phyloP scores from a whole-genome alignment of 176 grass and related monocot genomes.

The Pharus latifolius region DNA sequence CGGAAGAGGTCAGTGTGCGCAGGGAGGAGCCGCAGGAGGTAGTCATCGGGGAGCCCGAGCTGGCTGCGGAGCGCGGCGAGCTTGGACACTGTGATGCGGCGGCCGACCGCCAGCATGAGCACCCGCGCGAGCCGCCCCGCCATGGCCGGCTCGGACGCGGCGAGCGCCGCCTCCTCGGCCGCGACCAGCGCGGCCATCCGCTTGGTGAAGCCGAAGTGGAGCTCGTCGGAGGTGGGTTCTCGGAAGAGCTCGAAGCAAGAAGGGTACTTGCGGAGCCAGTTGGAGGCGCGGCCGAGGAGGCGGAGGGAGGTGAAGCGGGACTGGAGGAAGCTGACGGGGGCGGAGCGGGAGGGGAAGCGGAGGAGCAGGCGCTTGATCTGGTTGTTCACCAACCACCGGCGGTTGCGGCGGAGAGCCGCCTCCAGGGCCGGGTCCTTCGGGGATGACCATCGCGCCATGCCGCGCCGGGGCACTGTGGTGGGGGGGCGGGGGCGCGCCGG shows the following conservation, averaged over 20 bases:
- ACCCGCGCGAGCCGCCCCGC: constrained; percentile 51
- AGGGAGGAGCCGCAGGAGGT: constrained; percentile 68
- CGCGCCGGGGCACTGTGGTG: constrained; percentile 1
- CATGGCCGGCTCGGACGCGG: constrained; percentile 59
- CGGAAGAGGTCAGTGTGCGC: constrained; percentile 63
- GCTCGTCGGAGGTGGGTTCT: constrained; percentile 21
- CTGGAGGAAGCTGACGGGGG: constrained; percentile 69
- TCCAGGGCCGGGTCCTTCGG: constrained; percentile 71
- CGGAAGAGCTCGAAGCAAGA: constrained; percentile 73
- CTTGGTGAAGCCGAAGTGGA: constrained; percentile 69
- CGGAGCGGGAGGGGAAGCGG: constrained; percentile 49
- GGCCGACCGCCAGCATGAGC: constrained; percentile 62
- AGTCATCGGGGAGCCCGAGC: constrained; percentile 82
- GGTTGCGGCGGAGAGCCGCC: constrained; percentile 59
- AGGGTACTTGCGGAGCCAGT: constrained; percentile 92
- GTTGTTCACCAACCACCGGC: constrained; percentile 92
- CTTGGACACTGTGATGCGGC: constrained; percentile 67
- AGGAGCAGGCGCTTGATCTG: constrained; percentile 89
- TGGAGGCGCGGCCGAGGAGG: constrained; percentile 73
- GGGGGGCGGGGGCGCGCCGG: neutral
- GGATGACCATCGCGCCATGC: constrained; percentile 67
- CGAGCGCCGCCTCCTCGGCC: constrained; percentile 45
- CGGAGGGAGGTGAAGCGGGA: constrained; percentile 69
- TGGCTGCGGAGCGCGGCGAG: constrained; percentile 54
- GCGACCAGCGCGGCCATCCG: constrained; percentile 67